These are phyloP conservation scores for Podospora conica DNA, from an alignment of 495 filamentous ascomycete species.

Conservation along the genomic window DNA sequence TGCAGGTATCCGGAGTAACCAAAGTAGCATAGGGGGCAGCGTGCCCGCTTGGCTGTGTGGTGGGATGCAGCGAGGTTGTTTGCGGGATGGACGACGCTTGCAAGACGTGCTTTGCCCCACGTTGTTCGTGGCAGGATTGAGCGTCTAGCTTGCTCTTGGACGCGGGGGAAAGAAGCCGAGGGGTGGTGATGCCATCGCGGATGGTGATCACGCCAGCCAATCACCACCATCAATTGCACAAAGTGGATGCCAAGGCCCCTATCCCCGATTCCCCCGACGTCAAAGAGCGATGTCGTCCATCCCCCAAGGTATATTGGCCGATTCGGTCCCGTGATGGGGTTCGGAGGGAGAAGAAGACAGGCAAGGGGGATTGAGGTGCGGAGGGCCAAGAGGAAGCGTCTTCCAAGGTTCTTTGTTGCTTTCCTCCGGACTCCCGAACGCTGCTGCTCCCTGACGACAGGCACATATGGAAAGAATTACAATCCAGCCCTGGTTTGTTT, in stretches of 20 bases:
- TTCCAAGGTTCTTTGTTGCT: background rate
- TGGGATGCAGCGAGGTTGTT: background rate
- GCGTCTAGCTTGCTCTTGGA: background rate
- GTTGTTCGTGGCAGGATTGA: constrained; percentile 1
- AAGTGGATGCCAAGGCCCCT: background rate
- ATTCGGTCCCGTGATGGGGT: background rate
- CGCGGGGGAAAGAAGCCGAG: background rate
- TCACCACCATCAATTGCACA: background rate
- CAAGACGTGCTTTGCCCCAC: constrained; percentile 20
- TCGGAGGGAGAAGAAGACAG: background rate
- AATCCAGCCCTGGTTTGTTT: too few species aligned
- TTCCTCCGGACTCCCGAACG: background rate
- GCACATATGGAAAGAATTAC: background rate
- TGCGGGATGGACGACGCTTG: background rate
- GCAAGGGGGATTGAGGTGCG: background rate
- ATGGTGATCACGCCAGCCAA: constrained; percentile 1
- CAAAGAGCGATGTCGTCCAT: background rate
- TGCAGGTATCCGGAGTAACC: background rate
- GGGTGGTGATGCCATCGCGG: constrained; percentile 9
- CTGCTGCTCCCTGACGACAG: background rate
- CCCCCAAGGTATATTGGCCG: background rate
- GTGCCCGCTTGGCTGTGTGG: background rate
- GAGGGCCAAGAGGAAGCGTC: background rate
- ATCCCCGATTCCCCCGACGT: constrained; percentile 8
- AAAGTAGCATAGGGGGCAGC: background rate